Conservation (phyloP, 352 stramenopile genomes). For the Phytopythium oedochilum region DNA sequence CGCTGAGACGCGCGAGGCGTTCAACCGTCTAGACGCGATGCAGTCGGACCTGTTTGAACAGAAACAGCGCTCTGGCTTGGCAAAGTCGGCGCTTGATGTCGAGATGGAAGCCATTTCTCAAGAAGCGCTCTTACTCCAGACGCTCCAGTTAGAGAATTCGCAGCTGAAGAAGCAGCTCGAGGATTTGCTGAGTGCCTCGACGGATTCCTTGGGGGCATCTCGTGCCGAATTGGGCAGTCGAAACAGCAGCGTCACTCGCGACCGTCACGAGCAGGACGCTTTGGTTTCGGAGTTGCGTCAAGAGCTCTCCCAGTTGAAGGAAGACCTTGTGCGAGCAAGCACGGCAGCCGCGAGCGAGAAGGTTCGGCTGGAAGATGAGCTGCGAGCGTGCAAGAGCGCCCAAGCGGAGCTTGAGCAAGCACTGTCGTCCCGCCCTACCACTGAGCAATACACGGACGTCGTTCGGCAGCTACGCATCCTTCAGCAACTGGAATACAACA, state of each 20-base stretch:
- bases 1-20: conserved; percentile 54
- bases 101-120: conserved; percentile 90
- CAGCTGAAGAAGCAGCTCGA: conserved; percentile 87
- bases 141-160: conserved; percentile 75
- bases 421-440: conserved; percentile 65
- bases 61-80: conserved; percentile 70
- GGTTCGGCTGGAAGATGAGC: conserved; percentile 21
- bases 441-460: conserved; percentile 86
- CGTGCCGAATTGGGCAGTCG: neutral
- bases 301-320: conserved; percentile 56
- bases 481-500: conserved; percentile 90
- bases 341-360: conserved; percentile 20
- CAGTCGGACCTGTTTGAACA: conserved; percentile 89
- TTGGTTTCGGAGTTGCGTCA: conserved; percentile 46
- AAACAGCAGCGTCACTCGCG: conserved; percentile 10
- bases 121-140: conserved; percentile 72
- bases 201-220: neutral
- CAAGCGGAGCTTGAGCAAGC: conserved; percentile 33
- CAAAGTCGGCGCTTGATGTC: conserved; percentile 55
- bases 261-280: conserved; percentile 55
- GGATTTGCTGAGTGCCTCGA: conserved; percentile 39
- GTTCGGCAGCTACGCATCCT: conserved; percentile 89
- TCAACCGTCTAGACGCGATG: conserved; percentile 82
- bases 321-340: conserved; percentile 24
- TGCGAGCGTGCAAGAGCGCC: conserved; percentile 19